These are phyloP conservation scores for Aureobasidium sp. DNA, from an alignment of 2,329 filamentous ascomycete genomes.

Conservation along the genomic window DNA sequence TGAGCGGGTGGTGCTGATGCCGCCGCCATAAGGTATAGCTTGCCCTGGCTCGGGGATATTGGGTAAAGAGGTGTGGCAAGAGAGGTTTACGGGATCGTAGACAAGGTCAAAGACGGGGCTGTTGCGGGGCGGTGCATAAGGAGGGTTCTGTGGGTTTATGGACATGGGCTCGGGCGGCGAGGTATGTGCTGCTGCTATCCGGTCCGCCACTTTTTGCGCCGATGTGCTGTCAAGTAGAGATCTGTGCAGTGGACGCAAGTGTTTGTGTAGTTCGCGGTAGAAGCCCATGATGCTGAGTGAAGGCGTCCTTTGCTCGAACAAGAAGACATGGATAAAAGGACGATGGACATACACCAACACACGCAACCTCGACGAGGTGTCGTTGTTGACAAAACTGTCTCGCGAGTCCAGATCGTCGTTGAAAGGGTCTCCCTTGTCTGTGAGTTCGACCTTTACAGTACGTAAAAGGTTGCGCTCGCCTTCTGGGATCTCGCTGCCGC, in stretches of 20 bases:
- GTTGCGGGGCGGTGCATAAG: conserved; percentile 24
- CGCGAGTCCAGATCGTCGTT: background rate
- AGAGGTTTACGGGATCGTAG: conserved; percentile 50
- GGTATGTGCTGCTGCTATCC: conserved; percentile 29
- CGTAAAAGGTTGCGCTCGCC: conserved; percentile 51
- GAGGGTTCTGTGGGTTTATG: conserved; percentile 17
- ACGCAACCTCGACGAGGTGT: conserved; percentile 38
- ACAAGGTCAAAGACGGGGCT: conserved; percentile 52
- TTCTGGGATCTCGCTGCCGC: conserved; percentile 18
- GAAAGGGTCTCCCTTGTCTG: background rate
- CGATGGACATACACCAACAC: conserved; percentile 64
- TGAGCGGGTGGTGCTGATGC: conserved; percentile 16
- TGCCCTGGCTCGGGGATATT: conserved; percentile 52
- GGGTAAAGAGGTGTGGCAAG: conserved; percentile 53
- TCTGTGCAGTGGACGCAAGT: conserved; percentile 41
- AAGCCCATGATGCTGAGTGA: conserved; percentile 39
- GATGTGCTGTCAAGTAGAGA: conserved; percentile 37
- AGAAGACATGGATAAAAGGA: conserved; percentile 69
- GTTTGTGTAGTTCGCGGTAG: conserved; percentile 44
- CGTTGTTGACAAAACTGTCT: background rate
- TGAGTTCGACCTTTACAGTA: conserved; percentile 58
- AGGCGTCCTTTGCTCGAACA: conserved; percentile 57
- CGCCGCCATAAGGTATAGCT: conserved; percentile 31
- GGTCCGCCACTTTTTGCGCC: conserved; percentile 32
- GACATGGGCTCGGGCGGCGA: conserved; percentile 29